Base-by-base conservation (phyloP, 306 rosid genomes). In the Glycine latifolia region DNA sequence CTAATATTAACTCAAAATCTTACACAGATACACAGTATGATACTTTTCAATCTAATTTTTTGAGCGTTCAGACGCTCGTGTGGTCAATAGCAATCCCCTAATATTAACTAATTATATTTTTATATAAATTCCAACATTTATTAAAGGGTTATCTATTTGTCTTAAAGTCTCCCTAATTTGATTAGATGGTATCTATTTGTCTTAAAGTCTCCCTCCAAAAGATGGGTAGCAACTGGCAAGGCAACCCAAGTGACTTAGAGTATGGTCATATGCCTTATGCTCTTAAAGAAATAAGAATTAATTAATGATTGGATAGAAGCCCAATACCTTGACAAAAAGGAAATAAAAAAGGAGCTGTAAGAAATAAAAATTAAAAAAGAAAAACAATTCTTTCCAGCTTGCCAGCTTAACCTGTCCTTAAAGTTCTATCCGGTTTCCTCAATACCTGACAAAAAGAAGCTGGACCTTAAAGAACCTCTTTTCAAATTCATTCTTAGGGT, bases 391-490 rank as follows among this genome's bases (percentile, higher is more conserved):
- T 81, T 85, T 85, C 74, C 68, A 66, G 39, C 12, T 35, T n/a
- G 61, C 75, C 75, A 77, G 82, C 70, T 77, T 77, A 80, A 71
- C 49, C 41, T 75, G 84, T 79, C 67, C 59, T 75, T 74, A 82
- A 86, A 86, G 67, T 17, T 72, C 55, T 82, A 74, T 62, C 44
- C 60, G 78, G 37, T 46, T 77, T 73, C 73, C 31, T 47, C 12
- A 67, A 56, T 48, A 73, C 80, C 71, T 67, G 71, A 82, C 76
- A 74, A 44, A 82, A 68, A 73, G 84, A 35, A 73, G 55, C 50
- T 67, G 70, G 16, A 50, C 52, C 59, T 41, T 26, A 26, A 85
- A 39, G 56, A 85, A 76, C 43, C 76, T 16, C 59, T 59, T 81
- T 26, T 26, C 31, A 26, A 26, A 26, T 72, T 72, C 76, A 81